Percentiles rank a stretch among this genome's conserved stretches.
phyloP scores from a whole-genome alignment of 139 green algal genomes.

The Asterochloris erici region DNA sequence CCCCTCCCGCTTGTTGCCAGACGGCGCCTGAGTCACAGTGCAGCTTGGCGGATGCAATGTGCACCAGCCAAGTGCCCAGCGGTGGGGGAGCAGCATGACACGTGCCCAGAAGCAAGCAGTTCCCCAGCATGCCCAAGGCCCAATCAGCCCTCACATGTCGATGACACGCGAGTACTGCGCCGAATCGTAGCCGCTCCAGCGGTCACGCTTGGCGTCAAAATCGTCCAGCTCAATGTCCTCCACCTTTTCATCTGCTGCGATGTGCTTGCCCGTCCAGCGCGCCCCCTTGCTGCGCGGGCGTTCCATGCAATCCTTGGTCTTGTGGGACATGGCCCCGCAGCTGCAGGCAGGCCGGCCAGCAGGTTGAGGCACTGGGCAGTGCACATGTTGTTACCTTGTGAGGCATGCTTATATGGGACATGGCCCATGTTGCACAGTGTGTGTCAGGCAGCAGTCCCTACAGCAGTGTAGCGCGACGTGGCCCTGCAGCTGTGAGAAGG shows the following conservation, averaged over 20 bases:
- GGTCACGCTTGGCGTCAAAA: constrained; percentile 93
- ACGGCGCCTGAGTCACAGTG: too few species aligned
- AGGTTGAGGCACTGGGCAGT: neutral
- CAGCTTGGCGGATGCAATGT: too few species aligned
- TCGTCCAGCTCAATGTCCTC: constrained; percentile 71
- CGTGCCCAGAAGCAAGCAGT: neutral
- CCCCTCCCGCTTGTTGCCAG: too few species aligned
- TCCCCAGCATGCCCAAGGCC: neutral
- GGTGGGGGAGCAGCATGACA: too few species aligned
- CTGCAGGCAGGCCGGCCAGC: constrained; percentile 37
- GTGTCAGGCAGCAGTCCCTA: too few species aligned
- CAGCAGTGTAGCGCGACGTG: constrained; percentile 61
- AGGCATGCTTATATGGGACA: neutral
- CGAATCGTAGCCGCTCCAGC: constrained; percentile 92
- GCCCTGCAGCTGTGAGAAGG: constrained; percentile 80
- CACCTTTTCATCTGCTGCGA: constrained; percentile 94
- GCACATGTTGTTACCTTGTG: neutral
- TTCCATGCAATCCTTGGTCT: constrained; percentile 95
- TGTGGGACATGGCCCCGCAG: constrained; percentile 95
- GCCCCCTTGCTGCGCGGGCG: constrained; percentile 85
- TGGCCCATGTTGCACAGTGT: neutral
- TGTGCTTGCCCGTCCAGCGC: constrained; percentile 87
- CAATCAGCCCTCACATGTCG: constrained; percentile 34
- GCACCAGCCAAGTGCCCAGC: too few species aligned
- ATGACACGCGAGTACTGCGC: constrained; percentile 66